These are phyloP conservation scores for Hypoxylon sp. DNA, from an alignment of 2,329 filamentous ascomycete genomes.

Conservation along the genomic window DNA sequence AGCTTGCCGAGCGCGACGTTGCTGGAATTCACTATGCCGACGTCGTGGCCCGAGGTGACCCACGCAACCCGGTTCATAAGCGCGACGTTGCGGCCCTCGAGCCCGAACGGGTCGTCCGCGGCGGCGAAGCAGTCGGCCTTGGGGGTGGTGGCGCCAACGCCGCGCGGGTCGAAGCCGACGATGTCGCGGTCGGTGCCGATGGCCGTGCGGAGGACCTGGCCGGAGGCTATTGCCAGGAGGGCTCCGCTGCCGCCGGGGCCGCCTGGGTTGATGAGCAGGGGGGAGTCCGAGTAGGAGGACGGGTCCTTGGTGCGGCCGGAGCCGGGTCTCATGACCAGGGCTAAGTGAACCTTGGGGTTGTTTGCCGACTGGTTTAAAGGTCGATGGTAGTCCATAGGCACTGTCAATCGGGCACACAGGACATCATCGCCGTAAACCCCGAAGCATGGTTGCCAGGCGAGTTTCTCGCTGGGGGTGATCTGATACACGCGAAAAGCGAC, in stretches of 20 bases:
- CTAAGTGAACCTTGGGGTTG: conserved; percentile 55
- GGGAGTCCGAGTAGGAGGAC: conserved; percentile 52
- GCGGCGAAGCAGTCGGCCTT: conserved; percentile 55
- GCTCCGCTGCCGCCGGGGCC: conserved; percentile 60
- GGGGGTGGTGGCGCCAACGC: conserved; percentile 56
- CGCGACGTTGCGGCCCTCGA: conserved; percentile 47
- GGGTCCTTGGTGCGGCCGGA: conserved; percentile 47
- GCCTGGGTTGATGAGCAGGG: conserved; percentile 60
- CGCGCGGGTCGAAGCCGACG: conserved; percentile 62
- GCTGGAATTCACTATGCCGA: conserved; percentile 54
- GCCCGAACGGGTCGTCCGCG: conserved; percentile 35
- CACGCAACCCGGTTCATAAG: conserved; percentile 53
- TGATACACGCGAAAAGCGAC: conserved; percentile 35
- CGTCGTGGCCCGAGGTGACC: conserved; percentile 45
- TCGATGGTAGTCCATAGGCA: conserved; percentile 61
- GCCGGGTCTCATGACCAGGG: conserved; percentile 52
- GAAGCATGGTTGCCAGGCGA: conserved; percentile 59
- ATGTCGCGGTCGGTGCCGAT: conserved; percentile 57
- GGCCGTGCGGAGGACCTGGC: conserved; percentile 50
- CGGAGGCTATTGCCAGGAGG: conserved; percentile 45
- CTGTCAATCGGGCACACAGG: conserved; percentile 58
- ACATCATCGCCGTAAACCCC: conserved; percentile 44
- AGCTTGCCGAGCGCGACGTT: conserved; percentile 49
- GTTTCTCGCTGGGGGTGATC: conserved; percentile 59
- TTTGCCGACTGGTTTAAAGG: conserved; percentile 52